Conservation (phyloP, 768 basidiomycete genomes). For the Goffeauzyma gilvescens region DNA sequence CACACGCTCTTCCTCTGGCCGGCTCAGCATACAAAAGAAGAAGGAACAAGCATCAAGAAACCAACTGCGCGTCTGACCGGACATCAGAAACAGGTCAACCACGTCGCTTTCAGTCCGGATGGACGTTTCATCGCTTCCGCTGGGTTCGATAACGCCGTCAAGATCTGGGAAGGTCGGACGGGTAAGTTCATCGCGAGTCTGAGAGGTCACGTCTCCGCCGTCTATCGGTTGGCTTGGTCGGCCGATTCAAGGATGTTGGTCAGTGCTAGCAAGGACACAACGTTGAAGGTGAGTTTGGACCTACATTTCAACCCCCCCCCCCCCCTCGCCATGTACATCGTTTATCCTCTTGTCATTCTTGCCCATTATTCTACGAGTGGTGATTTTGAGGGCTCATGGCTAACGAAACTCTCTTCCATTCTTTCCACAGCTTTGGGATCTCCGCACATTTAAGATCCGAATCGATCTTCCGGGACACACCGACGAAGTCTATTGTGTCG, state of each 20-base stretch:
- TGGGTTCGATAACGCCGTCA: conserved; percentile 74
- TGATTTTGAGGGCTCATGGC: too few relatives aligned
- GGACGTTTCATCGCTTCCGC: conserved; percentile 80
- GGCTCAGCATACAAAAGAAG: conserved; percentile 42
- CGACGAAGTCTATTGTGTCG: conserved; percentile 96
- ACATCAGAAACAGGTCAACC: conserved; percentile 83
- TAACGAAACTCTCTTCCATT: too few relatives aligned
- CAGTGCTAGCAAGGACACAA: conserved; percentile 88
- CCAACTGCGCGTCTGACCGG: conserved; percentile 67
- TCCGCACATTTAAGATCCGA: conserved; percentile 88
- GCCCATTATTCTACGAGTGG: conserved; percentile 3
- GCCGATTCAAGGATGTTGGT: conserved; percentile 79
- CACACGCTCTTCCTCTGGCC: conserved; percentile 94
- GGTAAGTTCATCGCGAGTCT: conserved; percentile 67
- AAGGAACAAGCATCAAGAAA: conserved; percentile 38
- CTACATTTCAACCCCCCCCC: background rate
- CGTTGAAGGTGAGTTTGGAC: conserved; percentile 79
- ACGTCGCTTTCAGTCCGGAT: conserved; percentile 87
- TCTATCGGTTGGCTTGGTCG: conserved; percentile 88
- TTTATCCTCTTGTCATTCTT: background rate
- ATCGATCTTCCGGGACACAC: conserved; percentile 86
- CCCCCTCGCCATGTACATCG: background rate
- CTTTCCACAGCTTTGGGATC: conserved; percentile 94
- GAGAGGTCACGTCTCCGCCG: conserved; percentile 79
- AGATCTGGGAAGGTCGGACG: conserved; percentile 63